phyloP scores from a whole-genome alignment of 2,329 filamentous ascomycete species.

The Fusarium paranaense region DNA sequence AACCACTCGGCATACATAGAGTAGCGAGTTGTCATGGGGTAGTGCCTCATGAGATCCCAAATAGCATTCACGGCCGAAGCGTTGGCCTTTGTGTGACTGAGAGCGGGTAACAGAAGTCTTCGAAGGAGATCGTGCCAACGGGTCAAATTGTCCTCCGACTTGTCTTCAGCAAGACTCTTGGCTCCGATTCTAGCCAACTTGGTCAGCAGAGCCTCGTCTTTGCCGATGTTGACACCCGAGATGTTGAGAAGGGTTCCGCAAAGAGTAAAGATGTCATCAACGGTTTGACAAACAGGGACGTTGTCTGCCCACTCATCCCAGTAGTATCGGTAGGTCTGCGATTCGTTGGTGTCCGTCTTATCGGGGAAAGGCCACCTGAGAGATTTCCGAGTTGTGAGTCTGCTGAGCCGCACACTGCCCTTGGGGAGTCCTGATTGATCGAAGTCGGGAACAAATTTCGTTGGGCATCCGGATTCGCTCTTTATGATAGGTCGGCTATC shows the following conservation, averaged over 20 bases:
- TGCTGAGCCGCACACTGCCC: constrained; percentile 72
- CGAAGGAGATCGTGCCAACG: constrained; percentile 90
- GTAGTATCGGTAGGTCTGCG: constrained; percentile 89
- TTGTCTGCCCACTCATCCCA: constrained; percentile 98
- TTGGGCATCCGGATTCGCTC: constrained; percentile 50
- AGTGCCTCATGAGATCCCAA: constrained; percentile 84
- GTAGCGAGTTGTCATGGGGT: constrained; percentile 81
- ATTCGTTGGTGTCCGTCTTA: constrained; percentile 78
- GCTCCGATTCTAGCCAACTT: constrained; percentile 89
- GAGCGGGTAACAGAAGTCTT: constrained; percentile 84
- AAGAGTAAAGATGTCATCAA: constrained; percentile 91
- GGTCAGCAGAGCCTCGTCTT: constrained; percentile 79
- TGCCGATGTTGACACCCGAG: constrained; percentile 89
- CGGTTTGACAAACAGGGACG: constrained; percentile 87
- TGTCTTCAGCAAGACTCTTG: constrained; percentile 77
- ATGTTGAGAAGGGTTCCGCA: constrained; percentile 87
- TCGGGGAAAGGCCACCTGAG: constrained; percentile 89
- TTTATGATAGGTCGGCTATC: constrained; percentile 55
- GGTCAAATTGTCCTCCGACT: constrained; percentile 74
- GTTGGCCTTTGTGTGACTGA: constrained; percentile 89
- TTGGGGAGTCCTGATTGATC: constrained; percentile 78
- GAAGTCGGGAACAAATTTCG: constrained; percentile 59
- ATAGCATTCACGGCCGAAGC: constrained; percentile 87
- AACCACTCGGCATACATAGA: constrained; percentile 96
- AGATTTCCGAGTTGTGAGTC: constrained; percentile 72